Evolutionary conservation across 176 grass and related monocot species (phyloP).

Genomic region (Carex scoparia): DNA sequence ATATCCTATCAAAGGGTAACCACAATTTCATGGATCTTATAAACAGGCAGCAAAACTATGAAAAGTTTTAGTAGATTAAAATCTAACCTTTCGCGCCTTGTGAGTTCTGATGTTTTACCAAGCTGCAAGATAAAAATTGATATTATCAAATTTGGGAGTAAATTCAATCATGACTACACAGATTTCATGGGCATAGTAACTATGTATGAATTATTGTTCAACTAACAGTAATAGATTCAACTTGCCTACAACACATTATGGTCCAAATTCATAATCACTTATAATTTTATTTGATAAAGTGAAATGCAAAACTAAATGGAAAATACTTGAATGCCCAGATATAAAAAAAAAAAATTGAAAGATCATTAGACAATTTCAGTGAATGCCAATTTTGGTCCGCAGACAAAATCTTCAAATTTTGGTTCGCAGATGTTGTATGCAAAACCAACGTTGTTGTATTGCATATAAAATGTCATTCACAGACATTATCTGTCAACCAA

Average conservation of each 20-base stretch:
- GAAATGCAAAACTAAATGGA: not conserved
- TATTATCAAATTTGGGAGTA: not conserved
- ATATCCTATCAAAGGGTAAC: not conserved
- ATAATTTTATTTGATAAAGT: not conserved
- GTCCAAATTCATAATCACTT: not conserved
- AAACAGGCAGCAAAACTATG: not conserved
- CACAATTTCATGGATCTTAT: not conserved
- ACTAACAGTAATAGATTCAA: not conserved
- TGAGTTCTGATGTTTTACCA: conserved; percentile 78
- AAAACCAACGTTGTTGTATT: not conserved
- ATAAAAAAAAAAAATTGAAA: not conserved
- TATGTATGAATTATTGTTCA: not conserved
- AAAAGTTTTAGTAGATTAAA: not conserved
- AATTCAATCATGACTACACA: not conserved
- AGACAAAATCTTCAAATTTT: too few relatives aligned
- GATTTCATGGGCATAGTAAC: not conserved
- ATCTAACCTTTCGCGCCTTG: conserved; percentile 88
- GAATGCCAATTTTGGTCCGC: not conserved
- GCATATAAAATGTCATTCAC: not conserved
- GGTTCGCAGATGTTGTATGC: not conserved
- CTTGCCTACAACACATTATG: not conserved
- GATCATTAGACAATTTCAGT: not conserved
- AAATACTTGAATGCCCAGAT: not conserved
- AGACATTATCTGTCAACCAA: not conserved
- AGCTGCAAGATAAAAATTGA: conserved; percentile 41